phyloP scores from a whole-genome alignment of 306 rosid species.

The Fragaria vesca region DNA sequence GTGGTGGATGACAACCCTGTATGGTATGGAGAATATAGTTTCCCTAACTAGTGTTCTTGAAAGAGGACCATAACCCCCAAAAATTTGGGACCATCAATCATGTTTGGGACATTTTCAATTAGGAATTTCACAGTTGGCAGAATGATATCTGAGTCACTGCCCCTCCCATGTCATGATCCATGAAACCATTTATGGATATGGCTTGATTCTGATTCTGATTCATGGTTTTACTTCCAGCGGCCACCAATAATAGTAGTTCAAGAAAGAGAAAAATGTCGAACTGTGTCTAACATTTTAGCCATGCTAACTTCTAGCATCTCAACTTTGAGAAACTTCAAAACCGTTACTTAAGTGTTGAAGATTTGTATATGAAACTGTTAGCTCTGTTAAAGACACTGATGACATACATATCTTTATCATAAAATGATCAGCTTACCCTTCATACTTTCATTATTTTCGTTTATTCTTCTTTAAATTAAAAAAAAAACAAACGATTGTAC shows the following conservation, averaged over 20 bases:
- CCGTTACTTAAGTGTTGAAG: no score
- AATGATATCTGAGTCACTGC: constrained; percentile 13
- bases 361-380: no score
- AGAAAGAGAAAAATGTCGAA: no score
- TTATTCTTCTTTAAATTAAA: no score
- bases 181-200: neutral
- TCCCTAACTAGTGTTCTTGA: constrained; percentile 17
- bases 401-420: no score
- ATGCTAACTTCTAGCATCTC: no score
- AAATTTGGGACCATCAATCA: constrained; percentile 60
- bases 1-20: constrained; percentile 73
- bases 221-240: neutral
- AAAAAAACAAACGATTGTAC: no score
- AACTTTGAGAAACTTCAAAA: no score
- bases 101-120: constrained; percentile 24
- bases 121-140: constrained; percentile 30
- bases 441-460: no score
- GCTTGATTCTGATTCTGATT: neutral
- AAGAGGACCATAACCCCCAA: neutral
- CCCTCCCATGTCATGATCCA: neutral
- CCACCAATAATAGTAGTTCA: neutral
- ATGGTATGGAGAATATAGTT: constrained; percentile 61
- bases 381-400: no score
- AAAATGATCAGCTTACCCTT: no score
- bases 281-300: no score